Conservation (phyloP, 768 basidiomycete species). For the Leccinum rimulosum region DNA sequence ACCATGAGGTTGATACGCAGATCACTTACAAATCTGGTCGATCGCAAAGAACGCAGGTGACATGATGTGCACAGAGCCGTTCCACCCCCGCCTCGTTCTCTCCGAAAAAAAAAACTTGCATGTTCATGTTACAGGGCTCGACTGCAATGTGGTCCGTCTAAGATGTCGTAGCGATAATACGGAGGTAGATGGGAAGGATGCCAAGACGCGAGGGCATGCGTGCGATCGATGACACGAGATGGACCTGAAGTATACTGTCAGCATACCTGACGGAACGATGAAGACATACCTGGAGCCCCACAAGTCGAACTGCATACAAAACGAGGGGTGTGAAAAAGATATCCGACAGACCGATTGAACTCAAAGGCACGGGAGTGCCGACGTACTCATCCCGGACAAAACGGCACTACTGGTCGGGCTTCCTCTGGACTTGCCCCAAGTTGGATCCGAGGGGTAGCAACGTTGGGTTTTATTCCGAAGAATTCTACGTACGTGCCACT, state of each 20-base stretch:
- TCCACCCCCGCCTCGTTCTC: constrained; percentile 32
- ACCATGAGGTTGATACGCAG: background rate
- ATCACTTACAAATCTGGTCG: constrained; percentile 52
- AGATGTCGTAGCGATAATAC: too few species aligned
- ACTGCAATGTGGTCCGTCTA: background rate
- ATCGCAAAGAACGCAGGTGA: constrained; percentile 19
- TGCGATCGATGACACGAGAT: too few species aligned
- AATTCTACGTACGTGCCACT: constrained; percentile 57
- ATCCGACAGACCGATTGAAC: too few species aligned
- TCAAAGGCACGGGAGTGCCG: constrained; percentile 37
- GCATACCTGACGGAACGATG: too few species aligned
- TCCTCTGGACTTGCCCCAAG: constrained; percentile 46
- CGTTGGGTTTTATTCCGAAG: constrained; percentile 78
- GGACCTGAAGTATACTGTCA: too few species aligned
- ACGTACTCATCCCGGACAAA: constrained; percentile 71
- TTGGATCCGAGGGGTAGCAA: constrained; percentile 61
- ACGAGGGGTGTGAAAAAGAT: too few species aligned
- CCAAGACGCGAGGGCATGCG: too few species aligned
- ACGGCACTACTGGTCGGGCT: constrained; percentile 82
- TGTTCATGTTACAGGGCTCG: constrained; percentile 4
- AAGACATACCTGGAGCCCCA: too few species aligned
- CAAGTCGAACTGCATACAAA: too few species aligned
- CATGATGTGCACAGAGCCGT: constrained; percentile 33
- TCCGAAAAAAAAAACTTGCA: constrained; percentile 13
- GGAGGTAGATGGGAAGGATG: too few species aligned